A percentile compares a stretch with the other conserved stretches of the same genome.
Evolutionary conservation across 768 basidiomycete genomes (phyloP).

Genomic region (Neoboletus subvelutipes): DNA sequence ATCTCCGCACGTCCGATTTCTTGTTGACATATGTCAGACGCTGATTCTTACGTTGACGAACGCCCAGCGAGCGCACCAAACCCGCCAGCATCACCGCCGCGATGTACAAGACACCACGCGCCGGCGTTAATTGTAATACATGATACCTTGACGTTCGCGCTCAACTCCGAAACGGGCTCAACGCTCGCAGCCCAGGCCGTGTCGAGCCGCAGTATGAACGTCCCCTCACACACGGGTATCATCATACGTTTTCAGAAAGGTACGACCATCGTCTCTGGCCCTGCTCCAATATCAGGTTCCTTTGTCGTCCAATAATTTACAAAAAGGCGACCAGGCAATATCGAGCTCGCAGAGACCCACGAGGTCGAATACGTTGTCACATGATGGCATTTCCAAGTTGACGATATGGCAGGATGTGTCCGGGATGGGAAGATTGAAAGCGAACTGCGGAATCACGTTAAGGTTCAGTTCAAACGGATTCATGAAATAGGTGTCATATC

Average conservation of each 20-base stretch:
- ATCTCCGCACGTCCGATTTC: not conserved
- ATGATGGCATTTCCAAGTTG: conserved; percentile 53
- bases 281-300: conserved; percentile 33
- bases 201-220: conserved; percentile 34
- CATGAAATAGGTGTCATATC: conserved; percentile 43
- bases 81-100: conserved; percentile 41
- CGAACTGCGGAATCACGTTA: too few relatives aligned
- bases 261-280: conserved; percentile 39
- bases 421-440: not conserved
- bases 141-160: conserved; percentile 38
- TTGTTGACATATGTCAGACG: conserved; percentile 28
- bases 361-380: conserved; percentile 35
- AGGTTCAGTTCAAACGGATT: conserved; percentile 33
- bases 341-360: conserved; percentile 36
- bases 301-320: conserved; percentile 36
- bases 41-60: conserved; percentile 47
- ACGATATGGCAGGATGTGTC: conserved; percentile 49
- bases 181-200: conserved; percentile 37
- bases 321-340: conserved; percentile 31
- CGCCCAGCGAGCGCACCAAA: conserved; percentile 39
- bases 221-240: conserved; percentile 29
- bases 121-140: conserved; percentile 45
- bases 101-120: conserved; percentile 44
- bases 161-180: conserved; percentile 21
- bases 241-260: conserved; percentile 45